Base-by-base conservation (phyloP, 495 filamentous ascomycete species). In the Neurospora sublineolata region DNA sequence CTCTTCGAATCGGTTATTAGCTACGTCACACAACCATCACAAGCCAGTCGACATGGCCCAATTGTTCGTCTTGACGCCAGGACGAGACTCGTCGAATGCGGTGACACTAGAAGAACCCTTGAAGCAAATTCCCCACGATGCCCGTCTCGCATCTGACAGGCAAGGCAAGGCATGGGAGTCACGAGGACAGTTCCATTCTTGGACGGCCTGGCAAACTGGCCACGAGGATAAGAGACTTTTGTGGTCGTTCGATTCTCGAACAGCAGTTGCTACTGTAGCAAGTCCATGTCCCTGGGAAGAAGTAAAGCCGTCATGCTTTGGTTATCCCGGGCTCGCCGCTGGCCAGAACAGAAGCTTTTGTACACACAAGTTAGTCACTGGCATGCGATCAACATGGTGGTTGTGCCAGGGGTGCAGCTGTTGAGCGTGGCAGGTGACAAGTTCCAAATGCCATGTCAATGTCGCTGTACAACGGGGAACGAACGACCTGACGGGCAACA, bases 1-100 rank as follows among this genome's bases (percentile, higher is more conserved):
- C 52, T 64, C 81, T 81, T 75, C 74, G 76, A 74, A 77, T 84
- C 84, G 83, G 83, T 76, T 79, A 76, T 75, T 33, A 58, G 67
- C 44, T 74, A 77, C 77, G 76, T 79, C 77, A 78, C 77, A 73
- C 72, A 67, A 12, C 5, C 70, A 78, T 79, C 77, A 79, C 76
- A 79, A 78, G 77, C 77, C 77, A 74, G 44, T 36, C 27, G 52
- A 60, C 52, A 60, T 33, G 2, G 23, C 27, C 27, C 52, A 64
- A 18, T 30, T 60, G 52, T 60, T 30, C 2, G 52, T 60, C 44
- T 23, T 30, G 23, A 52, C 20, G 20, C 44, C 44, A 6, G 44
- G 1, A 64, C 27, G 27, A 33, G 52, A 64, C 14, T 64, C 23
- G 52, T 64, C 14, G 52, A 64, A 33, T 64, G 52, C 52, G 52